These are phyloP conservation scores for Musa schizocarpa DNA, from an alignment of 176 grass and related monocot species.

Conservation along the genomic window DNA sequence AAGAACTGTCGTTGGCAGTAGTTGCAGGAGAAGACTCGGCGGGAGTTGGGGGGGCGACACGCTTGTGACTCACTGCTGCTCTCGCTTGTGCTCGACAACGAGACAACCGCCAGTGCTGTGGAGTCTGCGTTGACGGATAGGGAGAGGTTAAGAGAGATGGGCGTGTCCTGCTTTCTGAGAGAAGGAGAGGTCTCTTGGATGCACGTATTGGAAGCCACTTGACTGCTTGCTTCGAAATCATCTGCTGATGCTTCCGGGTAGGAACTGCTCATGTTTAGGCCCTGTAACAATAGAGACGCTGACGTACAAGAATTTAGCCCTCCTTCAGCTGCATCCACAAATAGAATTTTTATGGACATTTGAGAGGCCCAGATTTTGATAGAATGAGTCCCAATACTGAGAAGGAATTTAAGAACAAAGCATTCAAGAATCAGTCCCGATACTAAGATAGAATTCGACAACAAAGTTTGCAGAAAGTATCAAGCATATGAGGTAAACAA, in stretches of 20 bases:
- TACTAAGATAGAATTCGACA: too few relatives aligned
- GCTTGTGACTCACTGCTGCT: not conserved
- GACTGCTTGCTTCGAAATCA: conserved; percentile 9
- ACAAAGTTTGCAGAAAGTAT: too few relatives aligned
- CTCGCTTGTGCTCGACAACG: conserved; percentile 3
- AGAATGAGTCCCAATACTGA: too few relatives aligned
- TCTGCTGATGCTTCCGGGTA: conserved; percentile 1
- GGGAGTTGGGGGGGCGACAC: not conserved
- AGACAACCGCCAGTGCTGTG: not conserved
- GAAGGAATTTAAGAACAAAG: too few relatives aligned
- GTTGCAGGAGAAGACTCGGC: conserved; percentile 29
- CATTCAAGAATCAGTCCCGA: too few relatives aligned
- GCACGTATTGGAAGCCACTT: conserved; percentile 7
- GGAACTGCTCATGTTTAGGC: not conserved
- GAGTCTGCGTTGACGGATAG: not conserved
- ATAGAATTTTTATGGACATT: not conserved
- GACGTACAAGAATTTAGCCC: not conserved
- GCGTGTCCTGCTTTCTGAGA: not conserved
- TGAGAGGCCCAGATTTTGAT: not conserved
- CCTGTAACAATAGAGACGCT: not conserved
- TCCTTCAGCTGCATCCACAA: not conserved
- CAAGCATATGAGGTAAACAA: not conserved
- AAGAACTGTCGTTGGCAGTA: conserved; percentile 35
- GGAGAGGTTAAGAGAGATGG: conserved; percentile 3
- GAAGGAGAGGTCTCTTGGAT: not conserved